Conservation (phyloP, 2,329 filamentous ascomycete genomes). For the Penicillium sp. region DNA sequence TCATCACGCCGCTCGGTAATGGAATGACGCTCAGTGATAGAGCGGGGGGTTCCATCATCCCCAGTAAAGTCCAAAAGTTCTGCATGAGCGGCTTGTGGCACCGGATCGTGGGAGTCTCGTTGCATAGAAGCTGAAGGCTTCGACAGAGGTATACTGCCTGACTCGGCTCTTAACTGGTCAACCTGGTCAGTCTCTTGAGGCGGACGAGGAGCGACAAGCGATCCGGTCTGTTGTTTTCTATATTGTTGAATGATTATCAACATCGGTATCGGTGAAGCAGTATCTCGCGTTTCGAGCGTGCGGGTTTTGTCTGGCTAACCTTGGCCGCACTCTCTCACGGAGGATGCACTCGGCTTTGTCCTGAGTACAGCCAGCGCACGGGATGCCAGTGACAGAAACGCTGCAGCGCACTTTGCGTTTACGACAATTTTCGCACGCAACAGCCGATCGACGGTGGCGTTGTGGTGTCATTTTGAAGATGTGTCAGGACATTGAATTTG, state of each 20-base stretch:
- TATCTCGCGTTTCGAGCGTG: not conserved
- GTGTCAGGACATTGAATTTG: not conserved
- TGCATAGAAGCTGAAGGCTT: not conserved
- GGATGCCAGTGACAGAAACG: slow-evolving; percentile 24
- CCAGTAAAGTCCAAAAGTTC: not conserved
- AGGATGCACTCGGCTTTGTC: not conserved
- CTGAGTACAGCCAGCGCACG: slow-evolving; percentile 32
- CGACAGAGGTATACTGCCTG: not conserved
- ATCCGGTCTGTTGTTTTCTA: not conserved
- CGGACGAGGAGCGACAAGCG: not conserved
- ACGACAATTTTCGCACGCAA: slow-evolving; percentile 21
- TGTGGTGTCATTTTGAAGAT: not conserved
- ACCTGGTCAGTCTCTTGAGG: not conserved
- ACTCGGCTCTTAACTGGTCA: not conserved
- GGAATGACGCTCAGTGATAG: too few relatives aligned
- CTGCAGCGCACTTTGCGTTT: slow-evolving; percentile 23
- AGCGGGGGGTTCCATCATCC: not conserved
- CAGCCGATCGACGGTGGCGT: slow-evolving; percentile 14
- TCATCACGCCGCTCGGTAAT: slow-evolving; percentile 12
- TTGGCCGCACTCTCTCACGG: not conserved
- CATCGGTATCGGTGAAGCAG: not conserved
- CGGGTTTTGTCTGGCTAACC: slow-evolving; percentile 1
- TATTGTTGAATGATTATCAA: not conserved
- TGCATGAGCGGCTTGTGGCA: not conserved
- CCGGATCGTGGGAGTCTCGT: not conserved